Evolutionary conservation across 2,329 filamentous ascomycete genomes (phyloP).

Genomic region (Cladosporium sp.): DNA sequence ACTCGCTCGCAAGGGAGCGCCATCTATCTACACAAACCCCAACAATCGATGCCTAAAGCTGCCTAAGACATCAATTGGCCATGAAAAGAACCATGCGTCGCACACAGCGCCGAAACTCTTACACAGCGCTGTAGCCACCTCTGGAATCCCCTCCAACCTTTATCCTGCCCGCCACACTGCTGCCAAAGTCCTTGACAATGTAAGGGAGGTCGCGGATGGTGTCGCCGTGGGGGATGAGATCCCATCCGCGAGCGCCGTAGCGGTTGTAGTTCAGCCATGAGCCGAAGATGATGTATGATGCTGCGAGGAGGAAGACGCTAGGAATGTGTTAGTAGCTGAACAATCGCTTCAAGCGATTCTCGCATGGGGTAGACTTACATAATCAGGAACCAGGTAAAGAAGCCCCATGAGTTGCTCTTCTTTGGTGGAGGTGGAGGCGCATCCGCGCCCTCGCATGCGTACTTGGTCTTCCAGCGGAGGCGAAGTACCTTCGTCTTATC

Average conservation of each 20-base stretch:
- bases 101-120: conserved; percentile 23
- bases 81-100: neutral
- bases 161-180: conserved; percentile 74
- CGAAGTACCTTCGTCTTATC: conserved; percentile 60
- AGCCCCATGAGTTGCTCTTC: conserved; percentile 69
- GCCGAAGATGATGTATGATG: conserved; percentile 92
- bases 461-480: conserved; percentile 81
- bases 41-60: neutral
- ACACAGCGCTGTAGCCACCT: conserved; percentile 93
- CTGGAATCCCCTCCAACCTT: conserved; percentile 75
- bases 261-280: conserved; percentile 99
- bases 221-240: conserved; percentile 87
- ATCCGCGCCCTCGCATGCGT: conserved; percentile 65
- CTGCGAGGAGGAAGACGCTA: conserved; percentile 77
- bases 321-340: conserved; percentile 8
- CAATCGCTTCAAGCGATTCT: no score
- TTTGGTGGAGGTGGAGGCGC: conserved; percentile 33
- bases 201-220: conserved; percentile 89
- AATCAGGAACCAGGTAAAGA: conserved; percentile 96
- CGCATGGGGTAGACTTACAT: conserved; percentile 59
- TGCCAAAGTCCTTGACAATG: conserved; percentile 80
- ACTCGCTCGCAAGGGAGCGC: no score
- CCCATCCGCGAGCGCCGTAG: conserved; percentile 92
- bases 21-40: no score
- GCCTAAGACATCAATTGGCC: no score